Conservation (phyloP, 2,329 filamentous ascomycete species). For the Pestalotiopsis sp. region DNA sequence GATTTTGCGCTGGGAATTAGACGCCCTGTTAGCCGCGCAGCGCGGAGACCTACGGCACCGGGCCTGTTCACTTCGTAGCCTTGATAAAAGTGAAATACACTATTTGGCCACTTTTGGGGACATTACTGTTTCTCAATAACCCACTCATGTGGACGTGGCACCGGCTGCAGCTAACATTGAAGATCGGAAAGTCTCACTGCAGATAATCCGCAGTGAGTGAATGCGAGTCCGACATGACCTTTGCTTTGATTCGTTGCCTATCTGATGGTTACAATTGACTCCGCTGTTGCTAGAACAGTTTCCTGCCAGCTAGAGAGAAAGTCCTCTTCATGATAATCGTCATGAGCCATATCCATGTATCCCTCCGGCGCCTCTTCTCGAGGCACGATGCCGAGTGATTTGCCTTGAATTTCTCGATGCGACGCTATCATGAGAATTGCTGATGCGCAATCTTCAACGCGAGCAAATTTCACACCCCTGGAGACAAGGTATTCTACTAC, state of each 20-base stretch:
- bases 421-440: not conserved
- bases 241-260: not conserved
- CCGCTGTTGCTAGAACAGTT: not conserved
- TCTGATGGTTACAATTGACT: not conserved
- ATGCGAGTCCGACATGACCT: no score
- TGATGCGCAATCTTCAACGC: not conserved
- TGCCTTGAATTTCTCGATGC: not conserved
- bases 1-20: no score
- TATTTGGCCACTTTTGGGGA: no score
- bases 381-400: not conserved
- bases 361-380: not conserved
- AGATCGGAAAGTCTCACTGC: no score
- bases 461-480: not conserved
- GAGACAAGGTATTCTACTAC: not conserved
- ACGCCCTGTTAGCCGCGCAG: no score
- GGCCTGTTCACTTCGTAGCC: no score
- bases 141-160: no score
- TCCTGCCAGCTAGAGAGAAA: not conserved
- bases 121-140: no score
- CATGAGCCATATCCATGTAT: constrained; percentile 5
- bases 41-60: no score
- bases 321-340: constrained; percentile 1
- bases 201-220: no score
- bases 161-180: no score
- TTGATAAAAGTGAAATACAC: no score